Conservation (phyloP, 148 eudicot genomes). For the Fagopyrum tataricum region DNA sequence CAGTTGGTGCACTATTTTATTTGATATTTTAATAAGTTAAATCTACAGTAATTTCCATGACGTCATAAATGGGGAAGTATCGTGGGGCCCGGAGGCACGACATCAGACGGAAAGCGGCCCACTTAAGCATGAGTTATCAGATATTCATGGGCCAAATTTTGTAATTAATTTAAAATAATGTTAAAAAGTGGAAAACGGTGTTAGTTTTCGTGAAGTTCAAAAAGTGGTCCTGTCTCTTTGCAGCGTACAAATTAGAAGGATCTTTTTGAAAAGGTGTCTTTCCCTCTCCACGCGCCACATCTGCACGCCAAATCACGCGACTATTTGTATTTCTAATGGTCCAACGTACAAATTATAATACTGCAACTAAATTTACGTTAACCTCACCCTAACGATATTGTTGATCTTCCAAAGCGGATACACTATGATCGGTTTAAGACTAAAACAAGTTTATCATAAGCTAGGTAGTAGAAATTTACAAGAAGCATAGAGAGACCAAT, state of each 20-base stretch:
- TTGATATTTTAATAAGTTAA: background rate
- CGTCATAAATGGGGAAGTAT: background rate
- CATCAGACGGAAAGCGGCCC: background rate
- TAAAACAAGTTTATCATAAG: background rate
- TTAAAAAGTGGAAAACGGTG: constrained; percentile 2
- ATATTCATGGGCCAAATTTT: background rate
- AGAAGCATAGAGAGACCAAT: background rate
- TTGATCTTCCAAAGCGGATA: no score
- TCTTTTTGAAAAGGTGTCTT: background rate
- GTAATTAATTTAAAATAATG: background rate
- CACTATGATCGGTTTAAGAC: background rate
- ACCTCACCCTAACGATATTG: no score
- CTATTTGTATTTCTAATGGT: no score
- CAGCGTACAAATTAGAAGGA: constrained; percentile 4
- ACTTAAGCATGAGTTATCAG: background rate
- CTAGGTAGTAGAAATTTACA: background rate
- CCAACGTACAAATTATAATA: no score
- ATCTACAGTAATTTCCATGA: background rate
- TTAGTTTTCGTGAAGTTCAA: background rate
- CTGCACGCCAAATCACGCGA: background rate
- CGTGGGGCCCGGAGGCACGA: background rate
- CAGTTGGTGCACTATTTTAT: no score
- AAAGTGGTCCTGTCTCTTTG: constrained; percentile 2
- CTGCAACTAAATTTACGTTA: background rate
- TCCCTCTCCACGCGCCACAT: constrained; percentile 1